Evolutionary conservation across 169 alveolate species (phyloP), one percentile per base, ranked within the genome.

Genomic region (Babesia caballi): DNA sequence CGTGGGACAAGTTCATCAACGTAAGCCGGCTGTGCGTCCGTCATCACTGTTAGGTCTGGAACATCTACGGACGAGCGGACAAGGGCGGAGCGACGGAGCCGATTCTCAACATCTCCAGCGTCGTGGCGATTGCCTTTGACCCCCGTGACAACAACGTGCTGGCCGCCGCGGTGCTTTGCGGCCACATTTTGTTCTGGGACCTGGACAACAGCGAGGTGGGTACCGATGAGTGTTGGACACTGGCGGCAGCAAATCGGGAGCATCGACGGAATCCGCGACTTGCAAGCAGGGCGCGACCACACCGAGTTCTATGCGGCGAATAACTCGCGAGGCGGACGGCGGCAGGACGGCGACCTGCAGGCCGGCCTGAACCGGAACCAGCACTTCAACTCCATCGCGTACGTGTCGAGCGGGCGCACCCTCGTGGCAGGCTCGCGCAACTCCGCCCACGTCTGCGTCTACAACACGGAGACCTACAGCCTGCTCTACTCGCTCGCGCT

Each of bases 1-100:
- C 98, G 50, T 95, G 98, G 99, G 98, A 96, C 78, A 91, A 91
- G 47, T 85, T 96, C 8, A 93, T 94, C n/a, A 92, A 95, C 73
- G 94, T 95, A 53, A 91, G 97, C 94, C 86, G 50, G 47, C 85
- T 38, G 27, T 4, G 21, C 27, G 0, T 11, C 6, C 15, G 46
- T 0, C 4, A 38, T 0, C 0, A 4, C 5, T 12, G 74, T 74
- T 80, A 60, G 88, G 68, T 81, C 19, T 88, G 93, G 93, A 87
- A 88, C 52, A 66, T 91, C 46, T 91, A 85, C 72, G 94, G 92
- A 9, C 58, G 94, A 36, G 69, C 82, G 35, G 93, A 89, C 44
- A 96, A 95, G 85, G 96, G 96, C 58, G 94, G 95, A 38, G 88
- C 93, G 14, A 87, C 92, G 51, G 98, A 96, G 50, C 91, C 95